Conservation (phyloP, 1,139 yeast genomes). For the Tardiomyces blankii region DNA sequence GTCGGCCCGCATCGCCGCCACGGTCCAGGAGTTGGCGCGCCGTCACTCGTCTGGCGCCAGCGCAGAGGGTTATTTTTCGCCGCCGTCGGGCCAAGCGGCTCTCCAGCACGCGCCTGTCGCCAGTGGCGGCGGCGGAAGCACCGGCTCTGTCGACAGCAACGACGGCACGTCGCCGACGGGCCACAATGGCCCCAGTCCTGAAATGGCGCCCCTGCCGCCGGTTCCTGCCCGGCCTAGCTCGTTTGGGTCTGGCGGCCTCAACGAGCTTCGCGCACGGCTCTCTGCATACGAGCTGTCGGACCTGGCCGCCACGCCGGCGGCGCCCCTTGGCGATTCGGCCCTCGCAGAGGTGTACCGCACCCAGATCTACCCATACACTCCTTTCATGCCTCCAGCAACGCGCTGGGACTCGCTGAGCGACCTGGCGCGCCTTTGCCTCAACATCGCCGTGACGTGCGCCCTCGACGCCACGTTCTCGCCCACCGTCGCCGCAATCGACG, state of each 20-base stretch:
- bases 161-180: background rate
- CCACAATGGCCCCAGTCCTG: no score
- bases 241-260: background rate
- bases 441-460: slow-evolving; percentile 6
- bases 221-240: background rate
- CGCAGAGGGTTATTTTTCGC: background rate
- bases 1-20: slow-evolving; percentile 13
- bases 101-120: no score
- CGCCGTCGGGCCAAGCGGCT: background rate
- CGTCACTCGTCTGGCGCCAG: slow-evolving; percentile 1
- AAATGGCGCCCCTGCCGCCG: no score
- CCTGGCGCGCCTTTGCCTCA: slow-evolving; percentile 10
- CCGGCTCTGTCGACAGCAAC: background rate
- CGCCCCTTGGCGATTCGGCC: background rate
- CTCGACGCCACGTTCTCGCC: background rate
- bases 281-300: background rate
- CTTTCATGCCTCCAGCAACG: slow-evolving; percentile 8
- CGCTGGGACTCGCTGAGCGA: slow-evolving; percentile 3
- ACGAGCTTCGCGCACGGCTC: background rate
- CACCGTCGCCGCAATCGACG: slow-evolving; percentile 5
- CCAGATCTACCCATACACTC: slow-evolving; percentile 11
- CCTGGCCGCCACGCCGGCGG: background rate
- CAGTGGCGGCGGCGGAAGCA: no score
- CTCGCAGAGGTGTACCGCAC: slow-evolving; percentile 7
- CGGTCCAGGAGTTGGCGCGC: slow-evolving; percentile 1